phyloP scores from a whole-genome alignment of 2,329 filamentous ascomycete genomes.

The Fusarium coicis region DNA sequence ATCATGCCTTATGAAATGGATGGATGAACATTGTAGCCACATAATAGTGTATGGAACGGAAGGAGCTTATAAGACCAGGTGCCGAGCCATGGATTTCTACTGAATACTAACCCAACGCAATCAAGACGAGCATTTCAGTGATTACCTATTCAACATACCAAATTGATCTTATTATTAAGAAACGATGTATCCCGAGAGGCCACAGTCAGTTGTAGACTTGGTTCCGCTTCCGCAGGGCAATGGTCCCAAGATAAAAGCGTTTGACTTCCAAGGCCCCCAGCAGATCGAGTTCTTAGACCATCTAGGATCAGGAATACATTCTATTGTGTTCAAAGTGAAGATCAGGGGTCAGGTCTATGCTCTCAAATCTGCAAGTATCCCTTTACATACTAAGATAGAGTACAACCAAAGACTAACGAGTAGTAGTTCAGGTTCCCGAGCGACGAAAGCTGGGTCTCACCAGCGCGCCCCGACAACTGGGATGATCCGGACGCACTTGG shows the following conservation, averaged over 20 bases:
- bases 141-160: not conserved
- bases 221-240: conserved; percentile 1
- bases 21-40: not conserved
- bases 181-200: not conserved
- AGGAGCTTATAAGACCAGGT: not conserved
- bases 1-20: not conserved
- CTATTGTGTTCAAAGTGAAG: not conserved
- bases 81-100: not conserved
- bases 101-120: not conserved
- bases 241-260: not conserved
- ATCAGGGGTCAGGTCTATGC: not conserved
- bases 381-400: not conserved
- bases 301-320: not conserved
- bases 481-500: not conserved
- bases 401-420: not conserved
- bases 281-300: conserved; percentile 1
- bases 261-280: conserved; percentile 2
- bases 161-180: not conserved
- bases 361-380: not conserved
- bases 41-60: not conserved
- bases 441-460: not conserved
- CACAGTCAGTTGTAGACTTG: not conserved
- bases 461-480: not conserved
- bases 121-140: not conserved
- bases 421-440: not conserved